Base-by-base conservation (phyloP, 1,284 basidiomycete species). In the Pascua sp. region DNA sequence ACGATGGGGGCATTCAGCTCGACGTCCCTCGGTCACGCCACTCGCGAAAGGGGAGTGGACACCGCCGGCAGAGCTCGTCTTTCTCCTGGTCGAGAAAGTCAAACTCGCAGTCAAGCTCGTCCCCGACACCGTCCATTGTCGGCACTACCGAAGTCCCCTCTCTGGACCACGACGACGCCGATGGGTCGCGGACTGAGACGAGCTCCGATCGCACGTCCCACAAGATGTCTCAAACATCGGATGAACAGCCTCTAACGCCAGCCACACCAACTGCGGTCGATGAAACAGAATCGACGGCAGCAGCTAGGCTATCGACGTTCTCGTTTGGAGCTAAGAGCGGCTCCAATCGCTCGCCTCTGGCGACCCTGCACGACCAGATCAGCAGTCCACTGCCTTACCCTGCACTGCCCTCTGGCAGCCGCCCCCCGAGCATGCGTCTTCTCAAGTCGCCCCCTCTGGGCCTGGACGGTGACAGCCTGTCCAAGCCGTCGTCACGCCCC, bases 301-400 rank as follows among this genome's bases (percentile, higher is more conserved):
- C 57, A 18, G 58, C 56, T 11, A 58, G 71, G 15, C 51, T 75
- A 32, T 60, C 65, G 4, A 51, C 70, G 8, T 76, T 76, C 53
- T 65, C 61, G 15, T 76, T 76, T 52, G 73, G 72, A 1, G 47
- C 69, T 24, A 74, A 73, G 60, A 54, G 67, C 10, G 36, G 44
- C 53, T 24, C 52, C 40, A 49, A 13, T 55, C 64, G 13, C 47
- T 60, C 48, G 44, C 50, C 9, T 38, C 59, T 15, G 56, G 40
- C 42, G 53, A 43, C 50, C 45, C 47, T 37, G 57, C 42, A 41
- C 58, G 18, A 42, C 55, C 50, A 36, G n/a, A 11, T 32, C 51
- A 53, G 11, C 47, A 38, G 52, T 44, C 5, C 60, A 49, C 24
- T 45, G 7, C 40, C 32, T 24, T 32, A 41, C 12, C 40, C 56